A percentile compares a stretch with the other conserved stretches of the same genome.
These are phyloP conservation scores for Colletotrichum lentis DNA, from an alignment of 2,329 filamentous ascomycete genomes.

Conservation along the genomic window DNA sequence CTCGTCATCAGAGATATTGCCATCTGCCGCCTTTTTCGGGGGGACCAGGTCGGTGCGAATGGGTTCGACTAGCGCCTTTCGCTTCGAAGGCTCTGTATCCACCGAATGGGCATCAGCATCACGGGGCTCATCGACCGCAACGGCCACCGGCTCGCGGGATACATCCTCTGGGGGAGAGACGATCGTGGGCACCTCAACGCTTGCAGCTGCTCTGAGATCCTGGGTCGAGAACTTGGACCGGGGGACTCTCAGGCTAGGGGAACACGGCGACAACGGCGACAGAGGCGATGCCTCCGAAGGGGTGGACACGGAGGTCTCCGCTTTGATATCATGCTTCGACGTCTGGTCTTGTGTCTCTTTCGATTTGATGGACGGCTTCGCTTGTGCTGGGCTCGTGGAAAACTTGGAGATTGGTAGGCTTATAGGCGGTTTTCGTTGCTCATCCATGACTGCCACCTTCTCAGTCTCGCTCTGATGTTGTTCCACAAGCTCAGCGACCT, in stretches of 20 bases:
- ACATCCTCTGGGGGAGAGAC: conserved; percentile 17
- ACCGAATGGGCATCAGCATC: conserved; percentile 43
- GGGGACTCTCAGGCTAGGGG: conserved; percentile 44
- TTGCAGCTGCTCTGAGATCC: conserved; percentile 44
- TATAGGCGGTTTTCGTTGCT: conserved; percentile 19
- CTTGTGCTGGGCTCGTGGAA: conserved; percentile 28
- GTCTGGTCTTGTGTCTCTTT: conserved; percentile 13
- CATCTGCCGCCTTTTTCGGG: conserved; percentile 49
- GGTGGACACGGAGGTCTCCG: background rate
- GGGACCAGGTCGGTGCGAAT: conserved; percentile 61
- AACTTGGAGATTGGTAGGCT: conserved; percentile 37
- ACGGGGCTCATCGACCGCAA: conserved; percentile 37
- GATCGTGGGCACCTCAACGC: conserved; percentile 35
- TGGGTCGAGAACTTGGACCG: conserved; percentile 56
- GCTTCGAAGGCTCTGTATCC: conserved; percentile 47
- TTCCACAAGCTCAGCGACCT: conserved; percentile 5
- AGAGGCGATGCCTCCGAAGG: conserved; percentile 37
- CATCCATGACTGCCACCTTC: conserved; percentile 16
- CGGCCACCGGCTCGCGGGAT: conserved; percentile 16
- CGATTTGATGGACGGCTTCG: conserved; percentile 19
- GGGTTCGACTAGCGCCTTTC: conserved; percentile 57
- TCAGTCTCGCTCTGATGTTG: conserved; percentile 21
- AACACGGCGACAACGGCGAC: conserved; percentile 23
- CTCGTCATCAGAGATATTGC: conserved; percentile 74
- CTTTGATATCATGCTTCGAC: background rate